phyloP scores from a whole-genome alignment of 495 filamentous ascomycete genomes.

The Penicillium egyptiacum region DNA sequence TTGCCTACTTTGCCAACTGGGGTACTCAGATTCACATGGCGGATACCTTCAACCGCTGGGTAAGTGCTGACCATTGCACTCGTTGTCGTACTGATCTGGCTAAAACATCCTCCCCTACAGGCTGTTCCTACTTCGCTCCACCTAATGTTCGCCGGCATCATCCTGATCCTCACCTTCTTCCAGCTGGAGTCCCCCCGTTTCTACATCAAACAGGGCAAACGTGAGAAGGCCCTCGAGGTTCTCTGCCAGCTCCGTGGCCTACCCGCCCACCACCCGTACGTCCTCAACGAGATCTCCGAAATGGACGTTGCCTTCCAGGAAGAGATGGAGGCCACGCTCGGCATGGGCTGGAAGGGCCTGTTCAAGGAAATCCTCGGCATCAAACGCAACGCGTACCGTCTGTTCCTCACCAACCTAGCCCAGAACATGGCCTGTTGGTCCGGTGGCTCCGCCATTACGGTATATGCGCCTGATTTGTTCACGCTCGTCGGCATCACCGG shows the following conservation, averaged over 20 bases:
- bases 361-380: slow-evolving; percentile 9
- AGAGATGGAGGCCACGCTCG: slow-evolving; percentile 50
- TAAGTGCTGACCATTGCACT: not conserved
- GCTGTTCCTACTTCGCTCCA: slow-evolving; percentile 5
- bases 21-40: slow-evolving; percentile 6
- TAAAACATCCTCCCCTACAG: not conserved
- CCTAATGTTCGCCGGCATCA: slow-evolving; percentile 8
- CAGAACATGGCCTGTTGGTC: slow-evolving; percentile 60
- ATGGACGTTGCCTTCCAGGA: slow-evolving; percentile 62
- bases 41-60: slow-evolving; percentile 6
- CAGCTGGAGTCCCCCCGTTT: slow-evolving; percentile 7
- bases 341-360: slow-evolving; percentile 7
- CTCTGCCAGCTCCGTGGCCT: slow-evolving; percentile 9
- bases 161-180: slow-evolving; percentile 5
- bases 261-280: slow-evolving; percentile 4
- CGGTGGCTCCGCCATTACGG: slow-evolving; percentile 56
- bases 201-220: slow-evolving; percentile 6
- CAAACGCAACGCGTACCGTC: slow-evolving; percentile 39
- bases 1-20: slow-evolving; percentile 11
- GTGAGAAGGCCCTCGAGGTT: slow-evolving; percentile 1
- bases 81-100: not conserved
- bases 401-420: slow-evolving; percentile 49
- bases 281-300: slow-evolving; percentile 3
- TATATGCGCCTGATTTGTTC: slow-evolving; percentile 36
- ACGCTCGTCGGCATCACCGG: slow-evolving; percentile 53